Percentiles rank a stretch among this genome's conserved stretches.
Conservation (phyloP, 257 asterid genomes). For the Solanum lycopersicoides region DNA sequence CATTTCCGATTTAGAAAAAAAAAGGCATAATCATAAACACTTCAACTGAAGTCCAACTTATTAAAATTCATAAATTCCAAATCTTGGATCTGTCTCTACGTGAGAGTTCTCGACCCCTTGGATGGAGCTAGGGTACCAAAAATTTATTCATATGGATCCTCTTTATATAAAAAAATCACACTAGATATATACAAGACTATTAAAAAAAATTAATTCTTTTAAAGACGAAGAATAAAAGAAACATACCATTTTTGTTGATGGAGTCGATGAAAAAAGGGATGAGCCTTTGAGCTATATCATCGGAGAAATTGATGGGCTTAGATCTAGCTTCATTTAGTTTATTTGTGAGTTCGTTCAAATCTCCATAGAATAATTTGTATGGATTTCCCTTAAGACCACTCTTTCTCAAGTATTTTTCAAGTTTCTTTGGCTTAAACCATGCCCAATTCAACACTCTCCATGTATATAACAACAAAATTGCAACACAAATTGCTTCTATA, state of each 20-base stretch:
- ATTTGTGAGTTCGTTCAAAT: conserved; percentile 10
- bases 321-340: conserved; percentile 11
- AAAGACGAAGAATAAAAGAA: background rate
- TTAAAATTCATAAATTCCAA: no score
- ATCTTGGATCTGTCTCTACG: background rate
- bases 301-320: conserved; percentile 21
- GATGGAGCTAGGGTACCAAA: no score
- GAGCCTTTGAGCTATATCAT: conserved; percentile 23
- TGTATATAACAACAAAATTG: background rate
- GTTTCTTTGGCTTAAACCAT: conserved; percentile 22
- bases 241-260: conserved; percentile 25
- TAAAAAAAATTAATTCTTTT: no score
- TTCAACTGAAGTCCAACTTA: no score
- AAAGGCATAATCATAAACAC: background rate
- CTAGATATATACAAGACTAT: no score
- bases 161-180: background rate
- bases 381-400: conserved; percentile 26
- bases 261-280: conserved; percentile 4
- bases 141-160: background rate
- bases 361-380: conserved; percentile 23
- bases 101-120: no score
- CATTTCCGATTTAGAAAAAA: background rate
- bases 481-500: background rate
- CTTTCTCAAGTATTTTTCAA: conserved; percentile 19
- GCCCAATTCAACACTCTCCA: conserved; percentile 24